Base-by-base conservation (phyloP, 768 basidiomycete species). In the Amylocystis lapponica region DNA sequence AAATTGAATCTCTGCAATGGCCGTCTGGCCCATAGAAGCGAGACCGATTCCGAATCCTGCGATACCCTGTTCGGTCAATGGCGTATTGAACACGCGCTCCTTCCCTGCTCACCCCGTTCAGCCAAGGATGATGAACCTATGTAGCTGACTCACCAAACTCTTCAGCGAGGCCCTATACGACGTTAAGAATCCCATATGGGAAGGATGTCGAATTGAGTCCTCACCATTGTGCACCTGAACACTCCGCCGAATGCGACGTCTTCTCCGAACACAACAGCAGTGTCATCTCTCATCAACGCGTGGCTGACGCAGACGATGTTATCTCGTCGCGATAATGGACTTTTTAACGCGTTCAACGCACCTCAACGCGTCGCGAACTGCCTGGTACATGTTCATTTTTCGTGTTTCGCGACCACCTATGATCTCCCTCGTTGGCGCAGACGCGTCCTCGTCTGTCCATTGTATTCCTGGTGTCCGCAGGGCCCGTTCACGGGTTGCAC, bases 381-480 rank as follows among this genome's bases (percentile, higher is more conserved):
- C 88, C 60, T 96, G 93, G 63, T 92, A 96, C 52, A 84, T 69
- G 59, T 97, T 97, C 91, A 95, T 95, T 68, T 93, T 92, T 52
- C 90, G 78, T 17, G 90, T 94, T 64, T 91, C 86, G 39, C 87
- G 76, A 13, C 87, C 88, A 16, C 79, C 86, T 12, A 83, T 66
- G 29, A 78, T 71, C 27, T 66, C 65, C 32, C 62, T 65, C 36
- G 70, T 50, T 11, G 72, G 62, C 5, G 61, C 65, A 14, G 66
- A 62, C 16, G 63, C 59, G 39, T 76, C 78, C 27, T 79, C 80
- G 45, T 88, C 84, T 10, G 68, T 59, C 84, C 86, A 93, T n/a
- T 52, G 56, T 36, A 93, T 60, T 7, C 80, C 87, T 2, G 83
- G 80, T 0, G 87, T 83, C 33, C 79, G 80, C 9, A 94, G 63